Percentiles rank a stretch among this genome's conserved stretches.
Evolutionary conservation across 1,284 basidiomycete species (phyloP).

Genomic region (Microbotryum lychnidis-dioicae): DNA sequence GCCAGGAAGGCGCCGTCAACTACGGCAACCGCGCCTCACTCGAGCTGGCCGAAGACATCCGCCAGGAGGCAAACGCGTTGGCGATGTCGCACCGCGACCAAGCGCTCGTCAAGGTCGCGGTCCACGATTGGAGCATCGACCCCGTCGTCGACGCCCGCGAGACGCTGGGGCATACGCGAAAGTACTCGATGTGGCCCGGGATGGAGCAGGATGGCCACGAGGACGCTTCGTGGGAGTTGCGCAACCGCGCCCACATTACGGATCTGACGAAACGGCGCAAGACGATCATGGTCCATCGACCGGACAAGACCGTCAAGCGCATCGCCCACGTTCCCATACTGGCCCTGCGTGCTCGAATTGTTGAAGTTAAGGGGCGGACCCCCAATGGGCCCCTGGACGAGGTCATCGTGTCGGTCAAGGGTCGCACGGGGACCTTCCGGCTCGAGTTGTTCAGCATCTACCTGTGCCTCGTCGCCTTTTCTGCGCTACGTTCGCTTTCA

Average conservation of each 20-base stretch:
- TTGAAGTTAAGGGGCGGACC: slow-evolving; percentile 32
- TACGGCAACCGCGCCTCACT: slow-evolving; percentile 47
- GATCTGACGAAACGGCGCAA: slow-evolving; percentile 10
- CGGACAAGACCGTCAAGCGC: slow-evolving; percentile 24
- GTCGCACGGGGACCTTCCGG: slow-evolving; percentile 46
- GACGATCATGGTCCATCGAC: slow-evolving; percentile 31
- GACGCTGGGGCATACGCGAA: slow-evolving; percentile 32
- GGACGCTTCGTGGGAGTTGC: slow-evolving; percentile 19
- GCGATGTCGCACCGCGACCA: slow-evolving; percentile 44
- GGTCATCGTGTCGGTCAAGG: slow-evolving; percentile 43
- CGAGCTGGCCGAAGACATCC: slow-evolving; percentile 54
- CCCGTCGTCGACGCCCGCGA: slow-evolving; percentile 39
- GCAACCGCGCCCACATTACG: slow-evolving; percentile 19
- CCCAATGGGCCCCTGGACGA: slow-evolving; percentile 36
- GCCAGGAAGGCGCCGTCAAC: slow-evolving; percentile 44
- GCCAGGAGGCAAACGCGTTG: slow-evolving; percentile 50
- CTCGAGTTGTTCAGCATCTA: slow-evolving; percentile 66
- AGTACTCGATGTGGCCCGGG: slow-evolving; percentile 5
- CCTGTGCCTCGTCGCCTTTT: slow-evolving; percentile 57
- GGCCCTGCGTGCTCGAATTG: slow-evolving; percentile 38
- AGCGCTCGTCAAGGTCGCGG: slow-evolving; percentile 39
- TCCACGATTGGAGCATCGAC: slow-evolving; percentile 37
- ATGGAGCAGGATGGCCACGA: slow-evolving; percentile 19
- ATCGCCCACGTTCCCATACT: slow-evolving; percentile 37
- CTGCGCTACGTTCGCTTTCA: slow-evolving; percentile 49